Base-by-base conservation (phyloP, 2,329 filamentous ascomycete species). In the Penicillium sp. region DNA sequence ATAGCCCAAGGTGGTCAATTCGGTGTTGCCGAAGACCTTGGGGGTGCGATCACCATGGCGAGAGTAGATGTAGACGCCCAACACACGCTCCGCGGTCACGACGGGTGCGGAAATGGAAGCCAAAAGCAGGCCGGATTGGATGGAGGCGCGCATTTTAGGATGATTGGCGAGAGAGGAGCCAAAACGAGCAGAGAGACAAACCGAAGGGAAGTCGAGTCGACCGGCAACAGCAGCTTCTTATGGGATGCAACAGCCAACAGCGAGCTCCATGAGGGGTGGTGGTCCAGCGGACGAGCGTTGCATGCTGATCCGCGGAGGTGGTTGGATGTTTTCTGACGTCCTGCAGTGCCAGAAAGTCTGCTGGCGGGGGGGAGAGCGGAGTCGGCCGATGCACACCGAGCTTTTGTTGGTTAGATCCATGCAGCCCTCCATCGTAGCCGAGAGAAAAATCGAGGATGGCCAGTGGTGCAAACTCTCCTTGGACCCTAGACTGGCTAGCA, bases 41-140 rank as follows among this genome's bases (percentile, higher is more conserved):
- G 90, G 76, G 0, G 91, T 93, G 49, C 92, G 85, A 72, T 97
- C 92, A 51, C 92, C 92, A 75, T 97, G 92, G 39, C 92, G 88
- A 62, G 90, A 85, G 78, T 95, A 96, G 73, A 96, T 85, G 72
- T 92, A 94, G 39, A 87, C 85, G 46, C 91, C 91, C 13, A 96
- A 80, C 23, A 94, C 79, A 0, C 86, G 89, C 76, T 95, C 89
- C 17, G 71, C 72, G 7, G 67, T 60, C 13, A 57, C 59, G n/a
- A 69, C 33, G 3, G 63, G 55, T 20, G 63, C 62, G 29, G 62
- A 43, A 4, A 71, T 47, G 17, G 52, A 48, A 40, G 63, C 63
- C 54, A 70, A 51, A 23, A 69, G 37, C 13, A 68, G 52, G 27
- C 57, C 49, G 37, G 62, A 62, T 44, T 62, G 60, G 23, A 62